A percentile compares a stretch with the other conserved stretches of the same genome.
phyloP scores from a whole-genome alignment of 1,284 basidiomycete genomes.

The Ustilago tritici region DNA sequence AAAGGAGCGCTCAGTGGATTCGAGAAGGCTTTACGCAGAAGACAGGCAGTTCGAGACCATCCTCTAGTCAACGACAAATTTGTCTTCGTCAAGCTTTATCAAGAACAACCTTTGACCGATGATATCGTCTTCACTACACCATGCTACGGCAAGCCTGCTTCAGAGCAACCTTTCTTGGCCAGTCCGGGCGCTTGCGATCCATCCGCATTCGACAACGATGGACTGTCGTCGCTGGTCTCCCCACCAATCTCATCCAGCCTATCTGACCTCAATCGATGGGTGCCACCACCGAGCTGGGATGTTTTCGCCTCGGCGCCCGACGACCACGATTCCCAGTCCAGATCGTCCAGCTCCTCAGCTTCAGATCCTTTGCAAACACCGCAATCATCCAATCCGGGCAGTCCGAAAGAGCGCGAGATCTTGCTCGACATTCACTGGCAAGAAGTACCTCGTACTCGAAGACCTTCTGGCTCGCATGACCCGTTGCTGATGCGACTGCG shows the following conservation, averaged over 20 bases:
- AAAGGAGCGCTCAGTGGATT: constrained; percentile 13
- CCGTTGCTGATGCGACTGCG: constrained; percentile 9
- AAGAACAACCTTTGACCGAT: neutral
- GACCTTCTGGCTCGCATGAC: neutral
- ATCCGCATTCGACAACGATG: constrained; percentile 26
- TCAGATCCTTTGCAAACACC: constrained; percentile 27
- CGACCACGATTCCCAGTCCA: constrained; percentile 2
- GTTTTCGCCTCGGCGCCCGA: neutral
- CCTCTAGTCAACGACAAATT: neutral
- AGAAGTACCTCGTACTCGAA: neutral
- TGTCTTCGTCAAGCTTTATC: constrained; percentile 17
- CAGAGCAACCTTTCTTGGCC: constrained; percentile 6
- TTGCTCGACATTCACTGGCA: constrained; percentile 16
- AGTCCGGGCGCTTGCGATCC: constrained; percentile 32
- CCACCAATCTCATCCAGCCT: constrained; percentile 17
- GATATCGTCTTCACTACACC: neutral
- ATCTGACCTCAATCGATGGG: constrained; percentile 19
- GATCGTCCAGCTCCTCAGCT: constrained; percentile 16
- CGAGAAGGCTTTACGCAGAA: constrained; percentile 19
- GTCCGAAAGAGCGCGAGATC: constrained; percentile 3
- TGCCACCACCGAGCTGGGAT: constrained; percentile 22
- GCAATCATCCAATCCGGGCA: neutral
- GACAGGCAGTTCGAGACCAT: constrained; percentile 9
- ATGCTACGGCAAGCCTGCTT: neutral
- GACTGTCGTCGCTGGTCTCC: neutral